Evolutionary conservation across 805 yeast genomes (phyloP).

Genomic region (Suhomyces emberorum): DNA sequence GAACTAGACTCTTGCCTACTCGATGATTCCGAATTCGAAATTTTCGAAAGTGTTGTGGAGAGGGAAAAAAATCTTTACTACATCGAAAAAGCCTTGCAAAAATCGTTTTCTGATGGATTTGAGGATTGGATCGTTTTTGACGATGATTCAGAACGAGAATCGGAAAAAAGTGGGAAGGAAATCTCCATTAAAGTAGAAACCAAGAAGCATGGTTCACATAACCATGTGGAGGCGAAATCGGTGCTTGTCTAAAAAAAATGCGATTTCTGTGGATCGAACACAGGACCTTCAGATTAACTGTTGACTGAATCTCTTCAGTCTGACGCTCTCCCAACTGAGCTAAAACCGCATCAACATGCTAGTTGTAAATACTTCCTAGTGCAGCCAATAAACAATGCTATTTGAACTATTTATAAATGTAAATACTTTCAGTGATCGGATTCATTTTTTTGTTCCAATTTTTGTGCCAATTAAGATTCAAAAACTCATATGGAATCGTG

Average conservation of each 20-base stretch:
- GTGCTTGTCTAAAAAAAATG: conserved; percentile 27
- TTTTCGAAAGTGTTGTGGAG: conserved; percentile 24
- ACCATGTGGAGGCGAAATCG: conserved; percentile 5
- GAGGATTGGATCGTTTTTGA: conserved; percentile 39
- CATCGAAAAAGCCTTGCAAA: conserved; percentile 26
- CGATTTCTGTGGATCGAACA: conserved; percentile 82
- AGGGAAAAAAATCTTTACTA: conserved; percentile 25
- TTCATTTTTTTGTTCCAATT: too few species aligned
- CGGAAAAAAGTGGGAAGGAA: background rate
- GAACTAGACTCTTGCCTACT: conserved; percentile 38
- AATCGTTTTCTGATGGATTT: conserved; percentile 39
- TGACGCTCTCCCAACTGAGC: conserved; percentile 42
- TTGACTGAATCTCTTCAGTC: conserved; percentile 34
- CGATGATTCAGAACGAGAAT: conserved; percentile 1
- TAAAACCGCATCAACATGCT: conserved; percentile 33
- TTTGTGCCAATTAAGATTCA: too few species aligned
- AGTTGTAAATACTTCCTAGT: too few species aligned
- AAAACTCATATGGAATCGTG: too few species aligned
- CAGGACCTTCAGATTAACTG: conserved; percentile 75
- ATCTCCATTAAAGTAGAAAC: conserved; percentile 1
- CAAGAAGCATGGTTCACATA: conserved; percentile 8
- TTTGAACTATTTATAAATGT: too few species aligned
- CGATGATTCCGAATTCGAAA: conserved; percentile 33
- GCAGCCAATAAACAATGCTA: too few species aligned
- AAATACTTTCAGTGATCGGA: too few species aligned